Percentiles rank a stretch among this genome's conserved stretches.
Evolutionary conservation across 139 green algal genomes (phyloP).

Genomic region (Protoeuglena noctilucae): DNA sequence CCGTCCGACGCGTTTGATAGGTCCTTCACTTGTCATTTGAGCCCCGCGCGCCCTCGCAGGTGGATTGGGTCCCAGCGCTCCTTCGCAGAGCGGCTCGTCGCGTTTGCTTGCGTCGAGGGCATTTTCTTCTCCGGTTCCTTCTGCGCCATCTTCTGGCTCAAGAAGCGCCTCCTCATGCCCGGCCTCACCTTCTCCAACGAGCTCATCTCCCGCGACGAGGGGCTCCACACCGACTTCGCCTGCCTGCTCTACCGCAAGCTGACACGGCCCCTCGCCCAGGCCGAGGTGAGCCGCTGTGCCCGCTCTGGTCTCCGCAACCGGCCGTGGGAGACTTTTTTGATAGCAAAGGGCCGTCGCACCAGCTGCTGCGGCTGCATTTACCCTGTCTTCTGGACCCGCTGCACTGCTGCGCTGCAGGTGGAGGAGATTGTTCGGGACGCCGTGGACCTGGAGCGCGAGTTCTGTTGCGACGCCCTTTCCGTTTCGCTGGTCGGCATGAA

Average conservation of each 20-base stretch:
- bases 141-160: constrained; percentile 67
- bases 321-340: background rate
- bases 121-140: constrained; percentile 60
- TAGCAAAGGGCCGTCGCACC: too few relatives aligned
- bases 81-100: constrained; percentile 51
- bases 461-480: constrained; percentile 39
- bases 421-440: constrained; percentile 36
- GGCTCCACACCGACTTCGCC: constrained; percentile 60
- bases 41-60: too few relatives aligned
- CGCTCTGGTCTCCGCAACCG: too few relatives aligned
- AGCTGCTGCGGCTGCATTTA: too few relatives aligned
- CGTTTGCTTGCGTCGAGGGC: constrained; percentile 62
- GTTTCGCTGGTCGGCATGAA: constrained; percentile 61
- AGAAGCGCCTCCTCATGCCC: constrained; percentile 55
- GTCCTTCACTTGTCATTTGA: too few relatives aligned
- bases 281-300: background rate
- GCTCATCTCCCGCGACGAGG: constrained; percentile 61
- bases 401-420: too few relatives aligned
- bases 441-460: constrained; percentile 51
- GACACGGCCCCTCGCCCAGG: constrained; percentile 18
- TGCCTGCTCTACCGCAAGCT: constrained; percentile 44
- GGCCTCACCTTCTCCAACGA: constrained; percentile 62
- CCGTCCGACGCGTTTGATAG: too few relatives aligned
- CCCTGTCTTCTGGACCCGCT: too few relatives aligned
- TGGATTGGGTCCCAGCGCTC: constrained; percentile 12